Evolutionary conservation across 2,329 filamentous ascomycete species (phyloP), one percentile per base, ranked within the genome.

Genomic region (Nannizziopsis barbatae): DNA sequence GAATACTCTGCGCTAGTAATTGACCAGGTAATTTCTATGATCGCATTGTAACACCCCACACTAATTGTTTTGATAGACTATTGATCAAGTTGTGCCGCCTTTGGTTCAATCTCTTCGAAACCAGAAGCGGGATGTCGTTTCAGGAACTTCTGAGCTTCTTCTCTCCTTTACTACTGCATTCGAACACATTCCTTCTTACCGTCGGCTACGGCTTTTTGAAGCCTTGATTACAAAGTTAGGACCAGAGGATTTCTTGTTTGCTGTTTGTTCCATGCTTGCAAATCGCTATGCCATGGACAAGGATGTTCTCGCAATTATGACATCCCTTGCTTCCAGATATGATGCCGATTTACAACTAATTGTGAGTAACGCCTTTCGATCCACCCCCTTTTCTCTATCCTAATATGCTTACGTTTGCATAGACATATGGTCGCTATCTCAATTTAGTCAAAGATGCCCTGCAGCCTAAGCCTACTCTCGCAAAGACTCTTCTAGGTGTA

Each of bases 1-100:
- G 90, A 96, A 58, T 96, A 95, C 68, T 96, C 92, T 17, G 88
- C 89, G 10, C 86, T 95, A 63, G 90, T 98, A 30, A 90, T 95
- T 50, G 87, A 93, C 58, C 88, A 79, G 60, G 62, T 63, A 54
- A 35, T 50, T 50, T 38, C 12, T 11, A 31, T n/a, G 11, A 3
- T 22, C 20, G 11, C 6, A 17, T 36, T 20, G 10, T 33, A 27
- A n/a, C n/a, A 2, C 20, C n/a, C 10, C 36, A 43, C 8, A 14
- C 40, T 51, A 46, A 46, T n/a, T 14, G 7, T 12, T 35, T 27
- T 14, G 10, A 6, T 45, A 87, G 71, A 96, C 92, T 1, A 89
- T 98, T 57, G 86, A 88, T 53, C 84, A 90, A 58, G 89, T 98
- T 17, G 86, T 98, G 27, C 93, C 93, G 18, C 88, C 90, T 11